Evolutionary conservation across 805 yeast genomes (phyloP).

Genomic region (Lachancea cidri): DNA sequence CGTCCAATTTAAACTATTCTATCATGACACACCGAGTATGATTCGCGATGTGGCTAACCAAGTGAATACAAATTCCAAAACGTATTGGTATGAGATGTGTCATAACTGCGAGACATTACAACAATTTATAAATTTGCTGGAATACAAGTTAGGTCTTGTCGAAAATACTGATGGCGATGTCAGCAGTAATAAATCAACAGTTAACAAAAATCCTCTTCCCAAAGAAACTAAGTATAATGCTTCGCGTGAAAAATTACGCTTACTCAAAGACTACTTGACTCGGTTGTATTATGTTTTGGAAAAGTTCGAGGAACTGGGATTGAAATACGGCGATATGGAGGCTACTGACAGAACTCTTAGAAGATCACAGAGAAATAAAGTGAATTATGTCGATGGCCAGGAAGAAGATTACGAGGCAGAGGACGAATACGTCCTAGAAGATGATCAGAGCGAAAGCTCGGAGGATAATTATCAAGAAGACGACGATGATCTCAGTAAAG

Average conservation of each 20-base stretch:
- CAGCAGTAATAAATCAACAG: constrained; percentile 4
- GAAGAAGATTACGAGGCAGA: constrained; percentile 16
- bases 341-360: constrained; percentile 28
- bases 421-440: constrained; percentile 13
- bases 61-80: constrained; percentile 8
- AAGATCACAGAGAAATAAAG: constrained; percentile 22
- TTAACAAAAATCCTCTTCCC: constrained; percentile 18
- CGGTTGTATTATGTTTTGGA: constrained; percentile 39
- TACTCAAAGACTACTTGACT: constrained; percentile 17
- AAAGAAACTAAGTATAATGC: constrained; percentile 21
- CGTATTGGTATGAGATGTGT: constrained; percentile 31
- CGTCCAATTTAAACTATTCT: constrained; percentile 23
- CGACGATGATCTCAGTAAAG: constrained; percentile 8
- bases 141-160: constrained; percentile 14
- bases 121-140: constrained; percentile 21
- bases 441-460: constrained; percentile 7
- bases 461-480: constrained; percentile 12
- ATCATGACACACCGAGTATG: constrained; percentile 24
- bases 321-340: constrained; percentile 42
- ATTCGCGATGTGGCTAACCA: constrained; percentile 16
- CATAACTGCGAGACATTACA: constrained; percentile 21
- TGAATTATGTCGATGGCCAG: constrained; percentile 16
- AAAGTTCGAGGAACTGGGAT: constrained; percentile 63
- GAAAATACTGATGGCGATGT: constrained; percentile 8
- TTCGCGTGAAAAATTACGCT: constrained; percentile 18